Base-by-base conservation (phyloP, 164 flowering plant species). In the Liriodendron chinense region DNA sequence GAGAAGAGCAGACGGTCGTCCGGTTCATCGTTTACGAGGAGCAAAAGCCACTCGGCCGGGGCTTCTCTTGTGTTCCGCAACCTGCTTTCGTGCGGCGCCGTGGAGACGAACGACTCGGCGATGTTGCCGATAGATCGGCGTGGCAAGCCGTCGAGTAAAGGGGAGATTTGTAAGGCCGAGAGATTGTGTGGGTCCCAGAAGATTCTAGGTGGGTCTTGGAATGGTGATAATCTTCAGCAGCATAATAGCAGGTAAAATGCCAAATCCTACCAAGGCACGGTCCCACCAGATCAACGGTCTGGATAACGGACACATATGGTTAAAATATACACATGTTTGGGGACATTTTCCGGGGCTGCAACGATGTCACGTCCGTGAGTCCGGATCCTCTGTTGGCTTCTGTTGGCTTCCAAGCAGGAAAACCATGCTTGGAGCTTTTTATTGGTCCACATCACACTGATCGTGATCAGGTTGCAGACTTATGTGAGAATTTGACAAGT, bases 21-120 rank as follows among this genome's bases (percentile, higher is more conserved):
- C n/a, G n/a, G n/a, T n/a, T 53, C 65, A 23, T 53, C 72, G 68
- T 26, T 21, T 62, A 70, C 61, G 21, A 83, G 65, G 78, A 78
- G 82, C 61, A 86, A 79, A 77, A 85, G 85, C 77, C 59, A 75
- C 34, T 78, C 86, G 24, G 77, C 71, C 48, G 85, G 84, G 65
- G 78, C 82, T 14, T 77, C 90, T 18, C 67, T 65, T 20, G 57
- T 86, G 75, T 70, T 91, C 13, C 81, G 85, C 20, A 86, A 85
- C 59, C 61, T 91, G 73, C 81, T 89, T 0, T 76, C 67, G 12
- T 91, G 96, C 68, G 87, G 91, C 8, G 80, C 82, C 1, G 79
- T 78, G 16, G 87, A 88, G 9, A 87, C 92, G 0, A 82, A 85
- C 10, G 93, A 91, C 21, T 78, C 88, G 47, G 66, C 72, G 49